phyloP scores from a whole-genome alignment of 805 yeast species.

The Torulaspora delbrueckii region DNA sequence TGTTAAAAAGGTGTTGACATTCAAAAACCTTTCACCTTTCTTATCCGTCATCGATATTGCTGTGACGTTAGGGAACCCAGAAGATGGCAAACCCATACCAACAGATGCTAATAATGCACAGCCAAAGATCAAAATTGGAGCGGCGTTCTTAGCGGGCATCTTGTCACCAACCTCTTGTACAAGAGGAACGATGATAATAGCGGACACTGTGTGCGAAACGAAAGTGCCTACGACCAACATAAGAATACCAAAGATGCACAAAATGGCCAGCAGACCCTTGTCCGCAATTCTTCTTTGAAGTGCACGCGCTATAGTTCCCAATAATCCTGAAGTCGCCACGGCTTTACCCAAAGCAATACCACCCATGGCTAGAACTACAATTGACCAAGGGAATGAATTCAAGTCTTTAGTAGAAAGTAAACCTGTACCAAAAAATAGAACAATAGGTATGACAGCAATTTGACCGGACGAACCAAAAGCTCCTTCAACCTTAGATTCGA shows the following conservation, averaged over 20 bases:
- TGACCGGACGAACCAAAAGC: constrained; percentile 90
- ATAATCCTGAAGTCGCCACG: constrained; percentile 84
- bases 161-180: constrained; percentile 81
- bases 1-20: constrained; percentile 75
- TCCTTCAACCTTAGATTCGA: constrained; percentile 64
- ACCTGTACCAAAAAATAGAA: constrained; percentile 86
- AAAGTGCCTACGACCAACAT: constrained; percentile 87
- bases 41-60: constrained; percentile 93
- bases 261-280: constrained; percentile 60
- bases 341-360: constrained; percentile 93
- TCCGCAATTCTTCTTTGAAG: constrained; percentile 63
- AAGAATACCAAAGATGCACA: constrained; percentile 76
- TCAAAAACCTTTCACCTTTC: constrained; percentile 80
- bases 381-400: constrained; percentile 94
- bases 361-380: constrained; percentile 94
- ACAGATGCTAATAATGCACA: constrained; percentile 71
- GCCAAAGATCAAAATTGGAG: constrained; percentile 39
- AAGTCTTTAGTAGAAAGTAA: constrained; percentile 77
- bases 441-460: constrained; percentile 80
- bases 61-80: constrained; percentile 98
- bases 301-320: constrained; percentile 67
- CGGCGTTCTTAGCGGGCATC: constrained; percentile 68
- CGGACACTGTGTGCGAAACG: constrained; percentile 96
- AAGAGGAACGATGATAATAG: constrained; percentile 83
- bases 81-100: constrained; percentile 96